Percentiles rank a stretch among this genome's conserved stretches.
phyloP scores from a whole-genome alignment of 2,329 filamentous ascomycete genomes.

The Fonsecaea pedrosoi region DNA sequence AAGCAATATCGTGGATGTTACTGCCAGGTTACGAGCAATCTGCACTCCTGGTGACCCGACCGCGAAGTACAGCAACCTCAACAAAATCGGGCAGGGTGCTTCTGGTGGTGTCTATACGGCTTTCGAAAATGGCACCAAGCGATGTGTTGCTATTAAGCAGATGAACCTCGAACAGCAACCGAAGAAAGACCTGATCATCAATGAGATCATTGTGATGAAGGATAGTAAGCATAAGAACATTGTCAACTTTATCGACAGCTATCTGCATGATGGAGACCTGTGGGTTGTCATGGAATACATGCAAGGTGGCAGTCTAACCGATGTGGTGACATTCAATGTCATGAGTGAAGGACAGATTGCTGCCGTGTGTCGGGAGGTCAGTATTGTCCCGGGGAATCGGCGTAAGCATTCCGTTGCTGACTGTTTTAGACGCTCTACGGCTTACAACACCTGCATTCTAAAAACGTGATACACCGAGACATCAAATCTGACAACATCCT shows the following conservation, averaged over 20 bases:
- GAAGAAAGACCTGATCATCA: conserved; percentile 99
- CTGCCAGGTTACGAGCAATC: conserved; percentile 82
- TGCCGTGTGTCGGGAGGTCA: conserved; percentile 84
- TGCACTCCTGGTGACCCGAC: conserved; percentile 90
- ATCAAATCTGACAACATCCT: conserved; percentile 99
- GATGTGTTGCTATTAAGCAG: conserved; percentile 96
- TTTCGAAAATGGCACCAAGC: conserved; percentile 81
- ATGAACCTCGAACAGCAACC: conserved; percentile 99
- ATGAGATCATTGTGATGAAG: conserved; percentile 99
- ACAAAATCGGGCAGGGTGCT: conserved; percentile 96
- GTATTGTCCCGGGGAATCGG: conserved; percentile 36
- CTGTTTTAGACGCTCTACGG: conserved; percentile 74
- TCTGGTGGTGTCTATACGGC: conserved; percentile 95
- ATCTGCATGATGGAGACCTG: conserved; percentile 83
- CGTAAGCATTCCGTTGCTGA: conserved; percentile 15
- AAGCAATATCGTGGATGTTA: conserved; percentile 80
- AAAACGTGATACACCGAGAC: conserved; percentile 96
- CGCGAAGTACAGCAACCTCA: conserved; percentile 82
- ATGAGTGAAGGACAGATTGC: conserved; percentile 99
- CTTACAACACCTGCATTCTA: conserved; percentile 93
- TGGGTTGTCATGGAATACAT: conserved; percentile 99
- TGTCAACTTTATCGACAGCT: conserved; percentile 99
- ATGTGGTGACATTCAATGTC: conserved; percentile 98
- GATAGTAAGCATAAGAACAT: conserved; percentile 98
- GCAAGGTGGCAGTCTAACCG: conserved; percentile 96